Percentiles rank a stretch among this genome's conserved stretches.
Conservation (phyloP, 2,329 filamentous ascomycete genomes). For the Camillea tinctor region DNA sequence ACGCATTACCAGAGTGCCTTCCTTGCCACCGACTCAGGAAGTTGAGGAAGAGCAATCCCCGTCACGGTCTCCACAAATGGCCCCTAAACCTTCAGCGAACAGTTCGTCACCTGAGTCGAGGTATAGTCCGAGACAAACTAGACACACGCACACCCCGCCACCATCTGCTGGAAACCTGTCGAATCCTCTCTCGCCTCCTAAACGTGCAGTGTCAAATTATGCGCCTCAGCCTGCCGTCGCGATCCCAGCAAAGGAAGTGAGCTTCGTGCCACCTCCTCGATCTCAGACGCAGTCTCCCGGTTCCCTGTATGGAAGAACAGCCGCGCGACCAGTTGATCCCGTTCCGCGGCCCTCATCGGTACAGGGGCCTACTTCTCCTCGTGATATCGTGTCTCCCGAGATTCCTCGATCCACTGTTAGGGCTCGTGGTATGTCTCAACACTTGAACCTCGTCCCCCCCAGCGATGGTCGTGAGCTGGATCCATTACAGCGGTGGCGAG, state of each 20-base stretch:
- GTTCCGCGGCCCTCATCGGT: conserved; percentile 55
- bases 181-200: conserved; percentile 53
- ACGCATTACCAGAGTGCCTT: conserved; percentile 53
- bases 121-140: conserved; percentile 39
- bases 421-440: conserved; percentile 52
- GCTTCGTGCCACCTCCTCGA: conserved; percentile 56
- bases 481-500: conserved; percentile 85
- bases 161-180: conserved; percentile 46
- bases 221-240: conserved; percentile 39
- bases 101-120: conserved; percentile 32
- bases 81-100: conserved; percentile 22
- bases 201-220: conserved; percentile 53
- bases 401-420: conserved; percentile 35
- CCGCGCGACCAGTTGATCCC: conserved; percentile 38
- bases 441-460: conserved; percentile 58
- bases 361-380: conserved; percentile 44
- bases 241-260: conserved; percentile 32
- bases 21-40: conserved; percentile 60
- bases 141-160: conserved; percentile 53
- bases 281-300: conserved; percentile 64
- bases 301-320: conserved; percentile 40
- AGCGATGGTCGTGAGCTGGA: conserved; percentile 70
- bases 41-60: conserved; percentile 57
- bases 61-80: conserved; percentile 24
- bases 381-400: conserved; percentile 16